These are phyloP conservation scores for Xerocomus amazonicus DNA, from an alignment of 1,284 basidiomycete species.

Conservation along the genomic window DNA sequence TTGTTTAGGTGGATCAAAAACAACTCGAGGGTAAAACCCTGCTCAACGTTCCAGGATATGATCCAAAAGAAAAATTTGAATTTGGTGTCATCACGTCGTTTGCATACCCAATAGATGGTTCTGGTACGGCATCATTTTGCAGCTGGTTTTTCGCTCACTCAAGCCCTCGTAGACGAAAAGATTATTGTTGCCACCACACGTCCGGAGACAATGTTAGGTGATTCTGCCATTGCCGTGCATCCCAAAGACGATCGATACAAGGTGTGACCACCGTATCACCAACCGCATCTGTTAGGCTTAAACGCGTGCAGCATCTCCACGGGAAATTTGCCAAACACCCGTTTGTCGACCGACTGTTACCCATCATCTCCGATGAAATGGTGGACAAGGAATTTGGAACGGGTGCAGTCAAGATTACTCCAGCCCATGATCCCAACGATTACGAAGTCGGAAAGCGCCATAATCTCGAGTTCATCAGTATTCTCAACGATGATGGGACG, in stretches of 20 bases:
- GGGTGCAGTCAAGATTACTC: slow-evolving; percentile 99
- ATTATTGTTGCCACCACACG: slow-evolving; percentile 96
- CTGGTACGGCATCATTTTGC: slow-evolving; percentile 45
- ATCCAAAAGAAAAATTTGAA: slow-evolving; percentile 91
- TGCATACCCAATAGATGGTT: slow-evolving; percentile 87
- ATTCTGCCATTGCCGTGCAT: slow-evolving; percentile 97
- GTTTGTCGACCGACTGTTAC: slow-evolving; percentile 84
- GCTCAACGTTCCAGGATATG: slow-evolving; percentile 92
- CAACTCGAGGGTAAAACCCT: slow-evolving; percentile 86
- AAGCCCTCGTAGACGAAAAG: slow-evolving; percentile 64
- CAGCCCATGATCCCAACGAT: slow-evolving; percentile 98
- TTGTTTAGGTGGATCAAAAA: slow-evolving; percentile 84
- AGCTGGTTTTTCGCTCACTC: neutral
- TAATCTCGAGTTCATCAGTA: slow-evolving; percentile 90
- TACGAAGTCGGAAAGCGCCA: slow-evolving; percentile 93
- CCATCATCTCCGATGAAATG: slow-evolving; percentile 85
- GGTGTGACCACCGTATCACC: slow-evolving; percentile 18
- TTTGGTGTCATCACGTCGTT: slow-evolving; percentile 97
- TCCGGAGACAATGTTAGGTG: slow-evolving; percentile 98
- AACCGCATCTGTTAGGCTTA: neutral
- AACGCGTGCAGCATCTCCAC: slow-evolving; percentile 69
- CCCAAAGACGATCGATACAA: slow-evolving; percentile 93
- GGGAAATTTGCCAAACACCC: slow-evolving; percentile 93
- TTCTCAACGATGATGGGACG: slow-evolving; percentile 97
- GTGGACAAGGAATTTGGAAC: slow-evolving; percentile 98